Evolutionary conservation across 1,284 basidiomycete species (phyloP).

Genomic region (Ustilago trichophora): DNA sequence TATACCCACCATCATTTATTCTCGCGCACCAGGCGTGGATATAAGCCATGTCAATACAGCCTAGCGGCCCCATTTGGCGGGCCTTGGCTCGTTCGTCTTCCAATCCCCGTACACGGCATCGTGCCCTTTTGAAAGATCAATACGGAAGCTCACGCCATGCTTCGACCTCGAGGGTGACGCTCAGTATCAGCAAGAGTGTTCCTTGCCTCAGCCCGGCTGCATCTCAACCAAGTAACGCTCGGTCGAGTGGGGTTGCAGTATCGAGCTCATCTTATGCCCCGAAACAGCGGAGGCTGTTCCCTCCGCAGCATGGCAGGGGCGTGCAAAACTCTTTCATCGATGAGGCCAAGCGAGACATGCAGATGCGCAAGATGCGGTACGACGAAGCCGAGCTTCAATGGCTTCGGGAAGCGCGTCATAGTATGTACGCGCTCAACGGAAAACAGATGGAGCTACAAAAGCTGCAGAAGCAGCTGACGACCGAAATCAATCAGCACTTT

Average conservation of each 20-base stretch:
- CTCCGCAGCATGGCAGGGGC: constrained; percentile 10
- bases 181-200: constrained; percentile 8
- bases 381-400: constrained; percentile 17
- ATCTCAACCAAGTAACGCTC: not conserved
- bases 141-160: constrained; percentile 11
- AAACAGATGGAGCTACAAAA: constrained; percentile 13
- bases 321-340: constrained; percentile 18
- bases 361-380: constrained; percentile 28
- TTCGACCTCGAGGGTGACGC: constrained; percentile 18
- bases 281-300: constrained; percentile 8
- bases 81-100: not conserved
- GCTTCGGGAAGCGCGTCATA: constrained; percentile 10
- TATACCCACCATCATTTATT: too few species aligned
- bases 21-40: too few species aligned
- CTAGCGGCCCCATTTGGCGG: constrained; percentile 6
- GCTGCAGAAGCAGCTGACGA: constrained; percentile 13
- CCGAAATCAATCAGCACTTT: constrained; percentile 2
- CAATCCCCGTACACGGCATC: not conserved
- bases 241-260: not conserved
- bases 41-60: too few species aligned
- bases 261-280: not conserved
- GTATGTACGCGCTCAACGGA: constrained; percentile 1
- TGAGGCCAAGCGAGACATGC: constrained; percentile 27
- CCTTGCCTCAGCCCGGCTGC: not conserved
- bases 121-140: not conserved